These are phyloP conservation scores for Fusarium sp. DNA, from an alignment of 2,329 filamentous ascomycete genomes.

Conservation along the genomic window DNA sequence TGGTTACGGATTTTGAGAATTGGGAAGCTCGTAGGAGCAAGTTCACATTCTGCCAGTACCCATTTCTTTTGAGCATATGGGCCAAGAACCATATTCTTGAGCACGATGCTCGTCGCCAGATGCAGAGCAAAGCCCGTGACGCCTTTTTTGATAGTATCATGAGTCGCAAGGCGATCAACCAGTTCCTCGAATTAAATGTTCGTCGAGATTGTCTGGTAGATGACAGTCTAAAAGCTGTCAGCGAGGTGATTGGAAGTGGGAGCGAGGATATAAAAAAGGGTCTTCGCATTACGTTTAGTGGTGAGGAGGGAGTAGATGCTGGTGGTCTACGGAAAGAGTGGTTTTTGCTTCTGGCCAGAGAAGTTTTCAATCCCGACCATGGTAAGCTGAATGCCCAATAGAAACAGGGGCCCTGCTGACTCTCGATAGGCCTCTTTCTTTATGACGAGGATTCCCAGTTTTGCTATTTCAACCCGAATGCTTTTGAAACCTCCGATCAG, in stretches of 20 bases:
- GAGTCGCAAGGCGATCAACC: slow-evolving; percentile 75
- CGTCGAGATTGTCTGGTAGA: slow-evolving; percentile 87
- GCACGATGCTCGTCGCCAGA: slow-evolving; percentile 86
- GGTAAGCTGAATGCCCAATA: slow-evolving; percentile 62
- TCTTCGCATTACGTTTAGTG: slow-evolving; percentile 83
- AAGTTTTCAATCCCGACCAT: slow-evolving; percentile 91
- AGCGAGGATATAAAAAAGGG: slow-evolving; percentile 91
- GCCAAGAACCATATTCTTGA: slow-evolving; percentile 92
- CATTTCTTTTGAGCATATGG: slow-evolving; percentile 90
- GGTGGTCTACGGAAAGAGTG: slow-evolving; percentile 93
- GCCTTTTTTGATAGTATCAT: slow-evolving; percentile 92
- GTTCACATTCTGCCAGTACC: slow-evolving; percentile 92
- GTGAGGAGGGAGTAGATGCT: slow-evolving; percentile 91
- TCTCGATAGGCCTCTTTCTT: slow-evolving; percentile 77
- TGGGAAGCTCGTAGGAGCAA: slow-evolving; percentile 81
- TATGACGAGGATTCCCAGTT: slow-evolving; percentile 91
- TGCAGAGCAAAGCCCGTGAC: slow-evolving; percentile 87
- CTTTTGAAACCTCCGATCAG: slow-evolving; percentile 90
- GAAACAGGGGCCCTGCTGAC: slow-evolving; percentile 19
- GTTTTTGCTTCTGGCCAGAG: slow-evolving; percentile 87
- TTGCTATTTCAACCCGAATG: slow-evolving; percentile 93
- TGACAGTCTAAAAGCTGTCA: slow-evolving; percentile 85
- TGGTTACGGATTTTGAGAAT: slow-evolving; percentile 84
- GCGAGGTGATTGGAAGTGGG: slow-evolving; percentile 82
- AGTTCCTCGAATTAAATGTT: slow-evolving; percentile 80